Percentiles rank a stretch among this genome's conserved stretches.
phyloP scores from a whole-genome alignment of 2,329 filamentous ascomycete genomes.

The Orbilia ellipsospora region DNA sequence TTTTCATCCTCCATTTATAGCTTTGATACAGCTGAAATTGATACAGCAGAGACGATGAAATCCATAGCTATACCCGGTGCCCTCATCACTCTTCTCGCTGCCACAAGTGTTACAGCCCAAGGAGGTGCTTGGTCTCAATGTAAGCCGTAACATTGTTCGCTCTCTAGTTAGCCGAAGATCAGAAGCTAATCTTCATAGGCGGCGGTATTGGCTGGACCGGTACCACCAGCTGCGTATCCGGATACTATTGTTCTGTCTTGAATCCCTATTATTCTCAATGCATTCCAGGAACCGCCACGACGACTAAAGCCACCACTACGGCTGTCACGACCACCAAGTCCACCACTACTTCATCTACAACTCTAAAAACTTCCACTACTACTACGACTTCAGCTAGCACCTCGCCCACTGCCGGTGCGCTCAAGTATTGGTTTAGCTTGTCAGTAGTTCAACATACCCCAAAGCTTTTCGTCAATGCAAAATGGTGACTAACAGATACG shows the following conservation, averaged over 20 bases:
- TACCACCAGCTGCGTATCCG: constrained; percentile 63
- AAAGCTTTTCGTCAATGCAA: not conserved
- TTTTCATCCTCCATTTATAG: not conserved
- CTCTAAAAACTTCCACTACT: constrained; percentile 4
- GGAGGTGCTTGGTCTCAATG: constrained; percentile 39
- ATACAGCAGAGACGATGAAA: constrained; percentile 5
- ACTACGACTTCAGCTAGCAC: constrained; percentile 2
- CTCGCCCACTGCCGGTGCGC: constrained; percentile 10
- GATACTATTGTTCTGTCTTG: constrained; percentile 50
- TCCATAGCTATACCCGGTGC: not conserved
- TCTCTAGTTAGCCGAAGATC: not conserved
- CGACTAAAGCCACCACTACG: constrained; percentile 23
- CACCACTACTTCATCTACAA: constrained; percentile 19
- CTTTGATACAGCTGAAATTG: not conserved
- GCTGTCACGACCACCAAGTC: constrained; percentile 14
- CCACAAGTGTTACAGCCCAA: constrained; percentile 6
- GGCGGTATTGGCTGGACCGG: constrained; percentile 60
- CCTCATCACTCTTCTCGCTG: not conserved
- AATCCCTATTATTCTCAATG: constrained; percentile 42
- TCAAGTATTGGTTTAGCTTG: constrained; percentile 48
- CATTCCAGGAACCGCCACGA: constrained; percentile 6
- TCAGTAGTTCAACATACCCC: constrained; percentile 1
- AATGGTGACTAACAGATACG: not conserved
- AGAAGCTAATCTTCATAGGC: constrained; percentile 6
- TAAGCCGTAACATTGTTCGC: constrained; percentile 1